phyloP scores from a whole-genome alignment of 169 alveolate species.

The Besnoitia besnoiti region DNA sequence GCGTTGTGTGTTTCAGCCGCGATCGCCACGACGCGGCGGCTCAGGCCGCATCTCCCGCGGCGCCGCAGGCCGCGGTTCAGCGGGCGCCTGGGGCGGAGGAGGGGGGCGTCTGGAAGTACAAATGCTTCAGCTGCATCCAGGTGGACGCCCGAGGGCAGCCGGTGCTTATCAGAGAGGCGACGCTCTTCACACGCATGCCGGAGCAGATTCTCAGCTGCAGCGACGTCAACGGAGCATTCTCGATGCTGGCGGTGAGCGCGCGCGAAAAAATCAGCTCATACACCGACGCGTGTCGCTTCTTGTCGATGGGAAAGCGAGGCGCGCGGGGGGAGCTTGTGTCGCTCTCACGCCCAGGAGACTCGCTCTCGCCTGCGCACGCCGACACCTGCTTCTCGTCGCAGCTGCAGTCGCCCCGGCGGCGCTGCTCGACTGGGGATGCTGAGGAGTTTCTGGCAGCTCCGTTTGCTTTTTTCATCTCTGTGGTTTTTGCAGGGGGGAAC shows the following conservation, averaged over 20 bases:
- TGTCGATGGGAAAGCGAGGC: too few relatives aligned
- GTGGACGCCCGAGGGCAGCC: conserved; percentile 55
- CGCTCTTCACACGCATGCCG: conserved; percentile 59
- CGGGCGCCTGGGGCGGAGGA: neutral
- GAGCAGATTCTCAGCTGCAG: conserved; percentile 58
- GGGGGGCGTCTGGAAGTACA: conserved; percentile 46
- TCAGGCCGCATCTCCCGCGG: conserved; percentile 34
- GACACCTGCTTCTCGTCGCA: too few relatives aligned
- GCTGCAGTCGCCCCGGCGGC: too few relatives aligned
- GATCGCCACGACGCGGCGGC: conserved; percentile 25
- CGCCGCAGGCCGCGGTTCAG: neutral
- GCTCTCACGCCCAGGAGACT: too few relatives aligned
- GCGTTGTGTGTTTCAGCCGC: too few relatives aligned
- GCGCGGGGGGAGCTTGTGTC: too few relatives aligned
- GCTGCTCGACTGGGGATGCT: too few relatives aligned
- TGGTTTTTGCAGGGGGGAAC: conserved; percentile 47
- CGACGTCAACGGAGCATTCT: conserved; percentile 45
- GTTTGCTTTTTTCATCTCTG: neutral
- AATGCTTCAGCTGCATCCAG: conserved; percentile 54
- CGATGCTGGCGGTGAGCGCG: conserved; percentile 59
- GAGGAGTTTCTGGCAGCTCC: neutral
- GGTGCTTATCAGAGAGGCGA: conserved; percentile 59
- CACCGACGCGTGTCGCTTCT: neutral
- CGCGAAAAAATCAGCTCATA: neutral
- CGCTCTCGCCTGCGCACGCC: too few relatives aligned